Conservation (phyloP, 495 filamentous ascomycete species). For the Evernia prunastri region DNA sequence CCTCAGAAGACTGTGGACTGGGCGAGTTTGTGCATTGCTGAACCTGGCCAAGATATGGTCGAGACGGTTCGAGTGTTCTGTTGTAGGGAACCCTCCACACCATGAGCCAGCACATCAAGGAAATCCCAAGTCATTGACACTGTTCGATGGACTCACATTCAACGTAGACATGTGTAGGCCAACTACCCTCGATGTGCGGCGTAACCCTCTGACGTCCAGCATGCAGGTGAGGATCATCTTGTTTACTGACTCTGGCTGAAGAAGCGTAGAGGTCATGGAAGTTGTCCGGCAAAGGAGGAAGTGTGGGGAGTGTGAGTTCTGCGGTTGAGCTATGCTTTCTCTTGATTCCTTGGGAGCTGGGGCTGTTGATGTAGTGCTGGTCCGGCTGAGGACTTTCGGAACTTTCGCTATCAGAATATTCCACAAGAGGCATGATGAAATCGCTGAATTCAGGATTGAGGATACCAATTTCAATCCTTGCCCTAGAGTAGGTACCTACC, state of each 20-base stretch:
- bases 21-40: slow-evolving; percentile 14
- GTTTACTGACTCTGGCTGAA: slow-evolving; percentile 49
- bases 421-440: slow-evolving; percentile 57
- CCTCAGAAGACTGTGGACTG: slow-evolving; percentile 55
- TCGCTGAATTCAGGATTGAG: no score
- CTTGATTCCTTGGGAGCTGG: slow-evolving; percentile 24
- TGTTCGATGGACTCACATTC: slow-evolving; percentile 64
- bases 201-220: slow-evolving; percentile 71
- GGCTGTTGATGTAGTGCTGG: slow-evolving; percentile 14
- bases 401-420: slow-evolving; percentile 45
- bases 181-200: slow-evolving; percentile 83
- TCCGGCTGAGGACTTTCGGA: slow-evolving; percentile 54
- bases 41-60: slow-evolving; percentile 43
- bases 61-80: slow-evolving; percentile 49
- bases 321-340: slow-evolving; percentile 28
- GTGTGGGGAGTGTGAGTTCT: slow-evolving; percentile 37
- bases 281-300: slow-evolving; percentile 73
- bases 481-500: no score
- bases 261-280: slow-evolving; percentile 93
- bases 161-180: slow-evolving; percentile 88
- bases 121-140: not conserved
- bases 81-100: slow-evolving; percentile 61
- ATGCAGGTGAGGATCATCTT: slow-evolving; percentile 79
- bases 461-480: no score
- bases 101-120: slow-evolving; percentile 30